Conservation (phyloP, 2,329 filamentous ascomycete genomes). For the Exophiala oligosperma region DNA sequence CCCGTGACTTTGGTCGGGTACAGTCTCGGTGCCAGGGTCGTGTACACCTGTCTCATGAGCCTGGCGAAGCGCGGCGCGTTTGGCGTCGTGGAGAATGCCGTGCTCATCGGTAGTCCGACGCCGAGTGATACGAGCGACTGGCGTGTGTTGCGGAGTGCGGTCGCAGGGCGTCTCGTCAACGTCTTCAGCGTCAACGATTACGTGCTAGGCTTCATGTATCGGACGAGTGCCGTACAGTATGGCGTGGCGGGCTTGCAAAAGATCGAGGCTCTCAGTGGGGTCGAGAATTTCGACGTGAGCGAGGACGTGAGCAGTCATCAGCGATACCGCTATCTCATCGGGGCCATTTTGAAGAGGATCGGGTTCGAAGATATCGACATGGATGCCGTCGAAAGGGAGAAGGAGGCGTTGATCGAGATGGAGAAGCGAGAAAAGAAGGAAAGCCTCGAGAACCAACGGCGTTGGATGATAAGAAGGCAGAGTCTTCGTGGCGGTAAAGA, state of each 20-base stretch:
- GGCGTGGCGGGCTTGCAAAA: conserved; percentile 82
- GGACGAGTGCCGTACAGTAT: conserved; percentile 76
- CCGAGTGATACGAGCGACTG: conserved; percentile 72
- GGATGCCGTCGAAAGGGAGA: conserved; percentile 45
- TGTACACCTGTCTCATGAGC: conserved; percentile 76
- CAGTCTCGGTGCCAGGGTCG: conserved; percentile 76
- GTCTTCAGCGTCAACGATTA: conserved; percentile 87
- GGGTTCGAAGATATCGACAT: conserved; percentile 67
- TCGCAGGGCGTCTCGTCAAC: conserved; percentile 80
- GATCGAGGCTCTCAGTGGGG: conserved; percentile 53
- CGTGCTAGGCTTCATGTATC: conserved; percentile 83
- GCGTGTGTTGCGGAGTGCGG: conserved; percentile 73
- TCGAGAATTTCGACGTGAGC: conserved; percentile 68
- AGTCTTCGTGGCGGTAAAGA: conserved; percentile 25
- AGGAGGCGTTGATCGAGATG: conserved; percentile 40
- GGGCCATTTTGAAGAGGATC: conserved; percentile 65
- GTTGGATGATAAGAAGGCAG: conserved; percentile 25
- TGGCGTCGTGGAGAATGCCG: conserved; percentile 78
- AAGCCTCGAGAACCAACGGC: conserved; percentile 24
- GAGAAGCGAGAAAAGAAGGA: conserved; percentile 40
- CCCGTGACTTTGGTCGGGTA: conserved; percentile 80
- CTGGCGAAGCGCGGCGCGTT: conserved; percentile 78
- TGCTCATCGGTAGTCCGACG: conserved; percentile 78
- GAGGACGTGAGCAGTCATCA: conserved; percentile 68
- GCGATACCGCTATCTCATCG: conserved; percentile 67